Evolutionary conservation across 2,329 filamentous ascomycete genomes (phyloP).

Genomic region (Ascochyta clinopodiicola): DNA sequence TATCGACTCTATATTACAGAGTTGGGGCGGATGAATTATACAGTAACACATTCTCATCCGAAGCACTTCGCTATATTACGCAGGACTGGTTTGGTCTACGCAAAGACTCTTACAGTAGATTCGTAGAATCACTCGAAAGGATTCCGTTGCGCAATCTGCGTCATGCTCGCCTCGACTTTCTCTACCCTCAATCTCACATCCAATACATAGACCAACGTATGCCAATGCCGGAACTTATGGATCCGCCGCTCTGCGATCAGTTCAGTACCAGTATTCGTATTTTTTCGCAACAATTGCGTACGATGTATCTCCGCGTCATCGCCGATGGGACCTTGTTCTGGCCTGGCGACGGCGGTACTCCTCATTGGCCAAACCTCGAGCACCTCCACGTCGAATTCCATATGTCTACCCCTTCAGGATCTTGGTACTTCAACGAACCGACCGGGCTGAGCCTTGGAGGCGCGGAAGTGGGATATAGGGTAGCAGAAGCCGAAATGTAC

Average conservation of each 20-base stretch:
- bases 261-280: conserved; percentile 26
- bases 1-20: not conserved
- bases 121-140: conserved; percentile 18
- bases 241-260: conserved; percentile 19
- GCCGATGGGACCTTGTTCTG: conserved; percentile 29
- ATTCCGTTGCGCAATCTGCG: conserved; percentile 17
- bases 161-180: conserved; percentile 16
- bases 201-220: conserved; percentile 12
- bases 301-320: conserved; percentile 15
- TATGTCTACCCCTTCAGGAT: conserved; percentile 20
- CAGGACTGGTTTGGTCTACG: conserved; percentile 27
- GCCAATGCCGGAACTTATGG: conserved; percentile 16
- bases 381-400: conserved; percentile 23
- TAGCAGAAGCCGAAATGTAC: conserved; percentile 11
- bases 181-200: not conserved
- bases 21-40: conserved; percentile 11
- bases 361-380: conserved; percentile 27
- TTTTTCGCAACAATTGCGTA: conserved; percentile 23
- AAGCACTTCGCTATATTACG: conserved; percentile 8
- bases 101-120: conserved; percentile 27
- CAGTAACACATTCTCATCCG: not conserved
- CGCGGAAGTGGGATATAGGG: not conserved
- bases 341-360: conserved; percentile 6
- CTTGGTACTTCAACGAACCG: conserved; percentile 28
- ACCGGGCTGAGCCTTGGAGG: conserved; percentile 14